Base-by-base conservation (phyloP, 495 filamentous ascomycete genomes). In the Neurospora sp. region DNA sequence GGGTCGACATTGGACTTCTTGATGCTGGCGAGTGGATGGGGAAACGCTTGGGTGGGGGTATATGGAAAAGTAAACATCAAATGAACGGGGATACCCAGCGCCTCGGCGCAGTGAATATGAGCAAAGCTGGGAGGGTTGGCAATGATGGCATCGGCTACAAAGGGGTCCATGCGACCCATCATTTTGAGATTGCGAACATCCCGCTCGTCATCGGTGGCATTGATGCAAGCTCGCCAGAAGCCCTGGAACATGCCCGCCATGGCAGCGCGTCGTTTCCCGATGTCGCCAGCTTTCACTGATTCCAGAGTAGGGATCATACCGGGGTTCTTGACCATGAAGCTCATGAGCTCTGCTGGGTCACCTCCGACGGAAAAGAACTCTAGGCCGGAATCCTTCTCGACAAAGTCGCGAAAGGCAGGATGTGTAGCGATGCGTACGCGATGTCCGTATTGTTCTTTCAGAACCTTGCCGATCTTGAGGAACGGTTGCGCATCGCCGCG, bases 21-120 rank as follows among this genome's bases (percentile, higher is more conserved):
- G 69, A 93, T 88, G 75, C 89, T 92, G 41, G 91, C 91, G 38
- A 93, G 81, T 4, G 91, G 91, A 75, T 93, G 91, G 2, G 91
- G 90, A 74, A 93, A 92, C 7, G 88, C 85, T 72, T 86, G 86
- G 0, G 91, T 93, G 0, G 90, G 88, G 10, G 87, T 90, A 75
- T 89, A 91, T n/a, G 89, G 89, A 73, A 92, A 94, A 18, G 92
- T 94, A 81, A 94, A 95, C 90, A 95, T 93, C 72, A 95, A 79
- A 80, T 94, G 91, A 6, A 95, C 81, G 11, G 92, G 92, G 35
- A 94, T 88, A 0, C 92, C 92, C 71, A 96, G 81, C 77, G 89
- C 90, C 80, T 96, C 90, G n/a, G 92, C 92, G 74, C 91, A 91
- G 81, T 93, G 92, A 6, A 94, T 82, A 80, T 94, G 92, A 14